phyloP scores from a whole-genome alignment of 129 eudicot genomes.

The Escallonia herrerae region DNA sequence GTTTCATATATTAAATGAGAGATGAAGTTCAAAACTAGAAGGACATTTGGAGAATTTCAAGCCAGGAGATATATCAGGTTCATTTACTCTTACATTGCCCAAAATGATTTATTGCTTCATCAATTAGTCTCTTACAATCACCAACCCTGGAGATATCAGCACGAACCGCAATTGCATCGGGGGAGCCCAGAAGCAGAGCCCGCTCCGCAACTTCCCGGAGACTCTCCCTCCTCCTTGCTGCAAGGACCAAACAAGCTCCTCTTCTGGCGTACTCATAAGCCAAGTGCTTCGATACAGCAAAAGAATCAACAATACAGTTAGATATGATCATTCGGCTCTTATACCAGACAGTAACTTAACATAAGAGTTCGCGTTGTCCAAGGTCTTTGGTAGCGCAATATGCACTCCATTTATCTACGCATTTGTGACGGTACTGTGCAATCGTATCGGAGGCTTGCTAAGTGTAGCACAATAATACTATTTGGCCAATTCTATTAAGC shows the following conservation, averaged over 20 bases:
- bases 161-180: slow-evolving; percentile 34
- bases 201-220: slow-evolving; percentile 35
- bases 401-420: no score
- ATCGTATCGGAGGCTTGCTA: no score
- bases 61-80: no score
- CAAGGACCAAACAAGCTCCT: slow-evolving; percentile 56
- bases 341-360: no score
- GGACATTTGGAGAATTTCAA: background rate
- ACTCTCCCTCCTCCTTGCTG: slow-evolving; percentile 41
- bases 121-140: slow-evolving; percentile 38
- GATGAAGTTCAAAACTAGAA: background rate
- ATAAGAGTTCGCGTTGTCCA: no score
- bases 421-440: no score
- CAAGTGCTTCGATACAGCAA: slow-evolving; percentile 18
- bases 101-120: slow-evolving; percentile 40
- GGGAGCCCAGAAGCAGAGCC: slow-evolving; percentile 45
- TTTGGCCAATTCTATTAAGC: no score
- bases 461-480: no score
- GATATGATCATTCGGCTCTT: no score
- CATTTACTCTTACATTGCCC: slow-evolving; percentile 37
- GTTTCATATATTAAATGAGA: background rate
- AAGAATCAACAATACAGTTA: background rate
- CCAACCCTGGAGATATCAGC: slow-evolving; percentile 51
- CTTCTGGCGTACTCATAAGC: slow-evolving; percentile 36
- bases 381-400: no score